Evolutionary conservation across 352 stramenopile genomes (phyloP).

Genomic region (Globisporangium cystogenes): DNA sequence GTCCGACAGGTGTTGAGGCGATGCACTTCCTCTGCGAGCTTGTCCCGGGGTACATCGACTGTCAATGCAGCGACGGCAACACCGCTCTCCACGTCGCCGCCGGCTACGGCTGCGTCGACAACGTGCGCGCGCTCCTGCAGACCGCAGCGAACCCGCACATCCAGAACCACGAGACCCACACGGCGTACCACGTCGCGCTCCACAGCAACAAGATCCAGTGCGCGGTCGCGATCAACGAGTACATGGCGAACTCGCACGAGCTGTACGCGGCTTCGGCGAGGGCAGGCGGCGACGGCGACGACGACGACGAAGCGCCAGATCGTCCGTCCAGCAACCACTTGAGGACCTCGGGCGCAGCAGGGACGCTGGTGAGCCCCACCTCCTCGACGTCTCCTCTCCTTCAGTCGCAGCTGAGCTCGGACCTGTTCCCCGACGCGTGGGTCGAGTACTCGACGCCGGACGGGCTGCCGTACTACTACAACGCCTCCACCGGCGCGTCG

Average conservation of each 20-base stretch:
- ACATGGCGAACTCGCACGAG: conserved; percentile 29
- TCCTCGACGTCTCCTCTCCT: not conserved
- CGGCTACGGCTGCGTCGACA: conserved; percentile 48
- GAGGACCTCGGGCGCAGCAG: not conserved
- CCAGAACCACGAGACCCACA: conserved; percentile 31
- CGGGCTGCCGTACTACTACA: conserved; percentile 64
- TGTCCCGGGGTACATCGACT: conserved; percentile 38
- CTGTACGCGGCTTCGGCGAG: conserved; percentile 10
- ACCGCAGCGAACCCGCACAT: conserved; percentile 49
- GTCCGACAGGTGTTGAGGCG: conserved; percentile 23
- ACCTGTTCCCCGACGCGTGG: conserved; percentile 22
- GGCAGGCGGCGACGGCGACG: not conserved
- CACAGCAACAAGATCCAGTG: conserved; percentile 55
- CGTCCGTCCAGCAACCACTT: too few species aligned
- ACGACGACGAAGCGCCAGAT: not conserved
- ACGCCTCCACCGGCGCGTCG: conserved; percentile 39
- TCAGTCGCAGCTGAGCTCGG: not conserved
- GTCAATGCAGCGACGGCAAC: conserved; percentile 44
- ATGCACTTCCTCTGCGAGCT: conserved; percentile 58
- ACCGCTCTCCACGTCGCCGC: conserved; percentile 58
- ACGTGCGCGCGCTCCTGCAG: conserved; percentile 43
- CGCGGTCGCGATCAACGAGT: conserved; percentile 46
- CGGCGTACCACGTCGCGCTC: conserved; percentile 47
- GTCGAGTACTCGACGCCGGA: conserved; percentile 43
- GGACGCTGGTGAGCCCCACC: too few species aligned